Conservation (phyloP, 1,139 yeast genomes). For the Meyerozyma elateridarum region DNA sequence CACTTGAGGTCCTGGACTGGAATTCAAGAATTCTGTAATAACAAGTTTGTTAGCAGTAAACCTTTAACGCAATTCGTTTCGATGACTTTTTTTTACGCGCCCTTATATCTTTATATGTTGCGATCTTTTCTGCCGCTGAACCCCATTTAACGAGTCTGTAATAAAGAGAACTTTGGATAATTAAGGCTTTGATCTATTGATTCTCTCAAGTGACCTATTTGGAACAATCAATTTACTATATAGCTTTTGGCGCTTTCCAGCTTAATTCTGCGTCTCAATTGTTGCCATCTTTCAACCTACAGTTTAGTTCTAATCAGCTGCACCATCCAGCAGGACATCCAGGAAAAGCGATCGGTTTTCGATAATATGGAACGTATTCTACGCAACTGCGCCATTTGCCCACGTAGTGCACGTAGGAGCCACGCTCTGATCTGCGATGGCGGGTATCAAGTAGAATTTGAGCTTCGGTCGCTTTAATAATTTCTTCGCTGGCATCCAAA, state of each 20-base stretch:
- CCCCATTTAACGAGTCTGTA: too few species aligned
- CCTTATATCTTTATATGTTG: conserved; percentile 12
- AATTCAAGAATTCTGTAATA: conserved; percentile 4
- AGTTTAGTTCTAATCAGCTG: background rate
- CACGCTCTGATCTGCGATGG: background rate
- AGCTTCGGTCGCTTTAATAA: background rate
- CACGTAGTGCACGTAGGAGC: background rate
- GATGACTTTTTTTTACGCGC: background rate
- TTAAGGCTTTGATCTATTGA: too few species aligned
- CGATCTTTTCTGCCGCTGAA: conserved; percentile 26
- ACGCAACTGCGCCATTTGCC: background rate
- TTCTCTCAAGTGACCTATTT: too few species aligned
- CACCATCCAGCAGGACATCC: conserved; percentile 1
- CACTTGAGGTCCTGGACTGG: background rate
- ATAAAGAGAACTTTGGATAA: too few species aligned
- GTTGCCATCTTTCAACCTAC: too few species aligned
- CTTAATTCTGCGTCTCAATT: too few species aligned
- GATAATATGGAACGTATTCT: background rate
- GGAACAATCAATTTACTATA: too few species aligned
- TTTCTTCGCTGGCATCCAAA: background rate
- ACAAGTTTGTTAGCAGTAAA: background rate
- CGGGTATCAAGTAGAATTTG: background rate
- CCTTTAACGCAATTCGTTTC: too few species aligned
- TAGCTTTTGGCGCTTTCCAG: too few species aligned
- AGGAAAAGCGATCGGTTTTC: background rate